These are phyloP conservation scores for Mortierella sp. DNA, from an alignment of 371 early-diverging fungal genomes.

Conservation along the genomic window DNA sequence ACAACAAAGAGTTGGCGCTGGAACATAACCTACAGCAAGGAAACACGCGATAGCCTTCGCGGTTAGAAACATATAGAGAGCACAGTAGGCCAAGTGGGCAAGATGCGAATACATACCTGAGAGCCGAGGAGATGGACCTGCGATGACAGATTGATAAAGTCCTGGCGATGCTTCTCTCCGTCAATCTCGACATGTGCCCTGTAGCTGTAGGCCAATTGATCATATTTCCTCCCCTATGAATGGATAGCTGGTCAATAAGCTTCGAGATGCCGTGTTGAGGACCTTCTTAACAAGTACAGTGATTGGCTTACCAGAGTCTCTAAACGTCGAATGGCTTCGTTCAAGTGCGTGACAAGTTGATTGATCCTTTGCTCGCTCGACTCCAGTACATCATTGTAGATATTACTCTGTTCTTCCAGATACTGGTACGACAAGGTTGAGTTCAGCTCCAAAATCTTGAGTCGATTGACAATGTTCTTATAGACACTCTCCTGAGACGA, in stretches of 20 bases:
- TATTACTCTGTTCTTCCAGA: constrained; percentile 86
- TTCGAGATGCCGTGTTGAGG: background rate
- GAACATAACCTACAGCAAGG: constrained; percentile 27
- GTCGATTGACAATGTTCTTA: constrained; percentile 89
- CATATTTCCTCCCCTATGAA: constrained; percentile 44
- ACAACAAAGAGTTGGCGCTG: constrained; percentile 47
- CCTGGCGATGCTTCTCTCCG: constrained; percentile 43
- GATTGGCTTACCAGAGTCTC: constrained; percentile 28
- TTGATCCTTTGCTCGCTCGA: constrained; percentile 49
- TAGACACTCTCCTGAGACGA: constrained; percentile 81
- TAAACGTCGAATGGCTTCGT: constrained; percentile 43
- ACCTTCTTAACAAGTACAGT: background rate
- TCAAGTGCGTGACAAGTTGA: constrained; percentile 45
- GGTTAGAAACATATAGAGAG: background rate
- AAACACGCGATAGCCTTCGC: background rate
- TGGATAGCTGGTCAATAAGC: background rate
- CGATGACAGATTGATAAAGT: constrained; percentile 29
- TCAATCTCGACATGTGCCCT: constrained; percentile 44
- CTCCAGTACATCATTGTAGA: constrained; percentile 78
- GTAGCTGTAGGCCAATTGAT: constrained; percentile 48
- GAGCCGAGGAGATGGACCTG: constrained; percentile 40
- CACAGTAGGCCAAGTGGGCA: background rate
- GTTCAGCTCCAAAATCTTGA: constrained; percentile 81
- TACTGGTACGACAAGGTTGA: constrained; percentile 82
- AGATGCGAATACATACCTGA: constrained; percentile 8